phyloP scores from a whole-genome alignment of 768 basidiomycete genomes.

The Nidularia pulvinata region DNA sequence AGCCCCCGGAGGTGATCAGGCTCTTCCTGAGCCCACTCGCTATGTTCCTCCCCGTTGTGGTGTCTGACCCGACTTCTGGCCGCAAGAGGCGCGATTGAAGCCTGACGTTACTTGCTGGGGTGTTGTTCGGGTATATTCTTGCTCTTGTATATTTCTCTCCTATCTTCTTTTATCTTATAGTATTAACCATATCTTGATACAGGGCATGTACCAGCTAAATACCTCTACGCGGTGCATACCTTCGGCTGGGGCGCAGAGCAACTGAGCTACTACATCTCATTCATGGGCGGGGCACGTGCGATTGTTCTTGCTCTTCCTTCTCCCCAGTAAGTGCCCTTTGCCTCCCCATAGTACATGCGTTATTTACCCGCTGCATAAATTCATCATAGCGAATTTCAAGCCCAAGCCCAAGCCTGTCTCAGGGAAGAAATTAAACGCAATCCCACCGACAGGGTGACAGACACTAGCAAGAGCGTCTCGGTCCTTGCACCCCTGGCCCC shows the following conservation, averaged over 20 bases:
- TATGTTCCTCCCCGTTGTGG: conserved; percentile 65
- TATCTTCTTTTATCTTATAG: not conserved
- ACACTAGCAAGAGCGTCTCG: too few species aligned
- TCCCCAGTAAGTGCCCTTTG: conserved; percentile 28
- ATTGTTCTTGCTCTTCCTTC: conserved; percentile 52
- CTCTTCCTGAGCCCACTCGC: conserved; percentile 55
- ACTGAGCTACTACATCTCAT: conserved; percentile 77
- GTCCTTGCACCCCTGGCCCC: not conserved
- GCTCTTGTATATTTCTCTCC: conserved; percentile 50
- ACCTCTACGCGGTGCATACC: conserved; percentile 74
- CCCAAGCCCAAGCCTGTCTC: conserved; percentile 19
- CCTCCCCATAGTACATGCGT: not conserved
- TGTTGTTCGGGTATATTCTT: conserved; percentile 62
- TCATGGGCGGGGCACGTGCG: conserved; percentile 61
- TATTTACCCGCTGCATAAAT: conserved; percentile 25
- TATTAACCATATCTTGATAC: conserved; percentile 1
- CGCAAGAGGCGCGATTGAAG: conserved; percentile 73
- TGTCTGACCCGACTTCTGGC: conserved; percentile 33
- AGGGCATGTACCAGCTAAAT: conserved; percentile 86
- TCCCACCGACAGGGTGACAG: not conserved
- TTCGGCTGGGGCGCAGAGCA: conserved; percentile 75
- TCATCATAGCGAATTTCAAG: conserved; percentile 64
- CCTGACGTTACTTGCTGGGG: conserved; percentile 65
- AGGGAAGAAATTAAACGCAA: conserved; percentile 6
- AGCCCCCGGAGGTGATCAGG: conserved; percentile 25